phyloP scores from a whole-genome alignment of 208 protist species.

The Leishmania tropica region DNA sequence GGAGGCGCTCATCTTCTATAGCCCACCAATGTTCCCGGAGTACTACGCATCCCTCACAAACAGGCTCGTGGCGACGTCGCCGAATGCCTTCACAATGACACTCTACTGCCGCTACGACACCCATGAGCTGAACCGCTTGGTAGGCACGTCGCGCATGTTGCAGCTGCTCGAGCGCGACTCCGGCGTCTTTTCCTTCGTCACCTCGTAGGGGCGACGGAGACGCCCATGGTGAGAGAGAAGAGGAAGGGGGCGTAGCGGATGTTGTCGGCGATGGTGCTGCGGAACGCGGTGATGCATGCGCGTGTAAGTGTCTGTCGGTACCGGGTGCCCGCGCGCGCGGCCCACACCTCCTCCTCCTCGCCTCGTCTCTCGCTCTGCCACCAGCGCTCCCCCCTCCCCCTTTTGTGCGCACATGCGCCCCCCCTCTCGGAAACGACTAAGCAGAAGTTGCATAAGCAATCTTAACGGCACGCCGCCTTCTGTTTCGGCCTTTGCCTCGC shows the following conservation, averaged over 20 bases:
- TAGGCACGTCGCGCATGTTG: constrained; percentile 81
- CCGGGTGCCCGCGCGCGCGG: neutral
- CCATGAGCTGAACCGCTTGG: constrained; percentile 91
- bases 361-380: too few species aligned
- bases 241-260: neutral
- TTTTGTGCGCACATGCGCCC: too few species aligned
- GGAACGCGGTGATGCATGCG: neutral
- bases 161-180: constrained; percentile 80
- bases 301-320: neutral
- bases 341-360: too few species aligned
- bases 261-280: neutral
- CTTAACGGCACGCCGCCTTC: neutral
- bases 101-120: constrained; percentile 94
- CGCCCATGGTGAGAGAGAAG: neutral
- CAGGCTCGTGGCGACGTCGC: constrained; percentile 60
- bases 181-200: constrained; percentile 83
- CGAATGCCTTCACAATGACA: constrained; percentile 84
- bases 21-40: constrained; percentile 88
- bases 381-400: too few species aligned
- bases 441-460: neutral
- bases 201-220: constrained; percentile 32
- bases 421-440: neutral
- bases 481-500: neutral
- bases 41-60: constrained; percentile 96
- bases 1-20: constrained; percentile 95